A percentile compares a stretch with the other conserved stretches of the same genome.
Conservation (phyloP, 345 rosid species). For the Linum trigynum region DNA sequence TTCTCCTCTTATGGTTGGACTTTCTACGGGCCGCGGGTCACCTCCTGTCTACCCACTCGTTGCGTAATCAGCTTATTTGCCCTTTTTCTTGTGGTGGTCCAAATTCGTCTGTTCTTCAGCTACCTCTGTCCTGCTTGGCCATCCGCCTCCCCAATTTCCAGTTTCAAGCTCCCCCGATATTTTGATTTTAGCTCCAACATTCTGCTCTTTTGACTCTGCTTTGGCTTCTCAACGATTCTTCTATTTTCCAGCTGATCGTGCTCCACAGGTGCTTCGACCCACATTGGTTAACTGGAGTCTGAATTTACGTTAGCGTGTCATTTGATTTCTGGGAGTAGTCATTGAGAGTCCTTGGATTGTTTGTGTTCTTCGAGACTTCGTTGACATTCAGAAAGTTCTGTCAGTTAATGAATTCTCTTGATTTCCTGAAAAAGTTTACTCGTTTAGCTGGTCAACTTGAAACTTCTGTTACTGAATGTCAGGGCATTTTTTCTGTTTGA, state of each 20-base stretch:
- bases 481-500: background rate
- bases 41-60: too few species aligned
- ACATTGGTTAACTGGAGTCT: too few species aligned
- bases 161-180: background rate
- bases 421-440: too few species aligned
- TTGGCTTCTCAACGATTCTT: background rate
- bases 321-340: constrained; percentile 7
- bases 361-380: constrained; percentile 4
- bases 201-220: background rate
- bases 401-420: background rate
- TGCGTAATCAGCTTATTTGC: too few species aligned
- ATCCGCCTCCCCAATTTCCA: background rate
- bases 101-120: too few species aligned
- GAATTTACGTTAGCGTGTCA: background rate
- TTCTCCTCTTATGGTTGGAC: too few species aligned
- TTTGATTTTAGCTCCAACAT: background rate
- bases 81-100: too few species aligned
- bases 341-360: background rate
- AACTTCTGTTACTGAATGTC: background rate
- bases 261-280: background rate
- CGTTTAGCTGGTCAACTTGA: too few species aligned
- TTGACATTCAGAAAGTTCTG: background rate
- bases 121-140: too few species aligned
- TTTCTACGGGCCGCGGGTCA: too few species aligned
- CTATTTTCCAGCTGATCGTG: background rate